Evolutionary conservation across 2,329 filamentous ascomycete genomes (phyloP).

Genomic region (Torrubiellomyces zombiae): DNA sequence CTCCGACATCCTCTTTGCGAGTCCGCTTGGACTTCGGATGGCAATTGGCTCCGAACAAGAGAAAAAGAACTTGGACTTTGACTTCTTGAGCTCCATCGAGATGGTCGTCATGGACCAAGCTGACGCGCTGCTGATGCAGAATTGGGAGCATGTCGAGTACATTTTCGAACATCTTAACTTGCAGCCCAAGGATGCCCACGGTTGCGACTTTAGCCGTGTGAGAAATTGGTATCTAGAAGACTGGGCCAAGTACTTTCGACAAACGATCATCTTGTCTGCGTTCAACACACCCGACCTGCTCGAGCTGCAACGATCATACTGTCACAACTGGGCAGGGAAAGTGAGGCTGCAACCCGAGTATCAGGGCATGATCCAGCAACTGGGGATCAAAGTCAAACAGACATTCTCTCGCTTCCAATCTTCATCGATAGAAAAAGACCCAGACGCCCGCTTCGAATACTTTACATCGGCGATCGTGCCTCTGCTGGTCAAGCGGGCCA

Average conservation of each 20-base stretch:
- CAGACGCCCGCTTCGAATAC: constrained; percentile 79
- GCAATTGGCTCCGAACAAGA: constrained; percentile 67
- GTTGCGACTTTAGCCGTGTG: constrained; percentile 84
- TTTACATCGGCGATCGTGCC: constrained; percentile 74
- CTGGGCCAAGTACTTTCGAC: constrained; percentile 63
- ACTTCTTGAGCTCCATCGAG: constrained; percentile 90
- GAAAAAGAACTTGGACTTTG: constrained; percentile 50
- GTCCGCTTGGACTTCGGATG: constrained; percentile 75
- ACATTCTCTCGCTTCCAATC: constrained; percentile 81
- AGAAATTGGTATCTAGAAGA: constrained; percentile 86
- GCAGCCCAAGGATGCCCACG: constrained; percentile 77
- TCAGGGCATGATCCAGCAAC: constrained; percentile 53
- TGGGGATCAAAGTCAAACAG: constrained; percentile 60
- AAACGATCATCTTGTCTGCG: constrained; percentile 66
- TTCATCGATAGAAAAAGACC: constrained; percentile 52
- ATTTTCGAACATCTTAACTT: constrained; percentile 85
- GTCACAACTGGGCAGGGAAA: constrained; percentile 69
- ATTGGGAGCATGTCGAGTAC: constrained; percentile 90
- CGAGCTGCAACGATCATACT: constrained; percentile 56
- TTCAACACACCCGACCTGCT: constrained; percentile 84
- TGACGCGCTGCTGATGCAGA: constrained; percentile 90
- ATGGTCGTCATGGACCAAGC: constrained; percentile 80
- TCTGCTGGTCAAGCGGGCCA: constrained; percentile 49
- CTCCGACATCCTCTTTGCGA: constrained; percentile 86
- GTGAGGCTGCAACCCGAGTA: constrained; percentile 56